Evolutionary conservation across 805 yeast species (phyloP), one percentile per base, ranked within the genome.

Genomic region (Yarrowia sp.): DNA sequence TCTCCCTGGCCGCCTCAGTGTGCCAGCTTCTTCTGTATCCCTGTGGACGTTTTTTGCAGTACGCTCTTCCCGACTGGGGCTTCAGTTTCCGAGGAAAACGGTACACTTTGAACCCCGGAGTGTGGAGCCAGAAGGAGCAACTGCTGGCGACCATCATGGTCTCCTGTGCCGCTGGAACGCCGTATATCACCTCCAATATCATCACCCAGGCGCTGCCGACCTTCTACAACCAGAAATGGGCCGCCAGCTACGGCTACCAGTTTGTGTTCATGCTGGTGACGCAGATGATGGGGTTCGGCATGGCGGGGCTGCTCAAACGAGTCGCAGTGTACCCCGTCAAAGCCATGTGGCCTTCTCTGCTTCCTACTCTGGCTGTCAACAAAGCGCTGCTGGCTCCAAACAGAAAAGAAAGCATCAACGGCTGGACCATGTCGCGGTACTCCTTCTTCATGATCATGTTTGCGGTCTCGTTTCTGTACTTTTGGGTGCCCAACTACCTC

Each of bases 401-500:
- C 70, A 70, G 72, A 15, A 80, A 81, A 72, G 81, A 82, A 70
- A 72, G 73, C 14, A 83, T 85, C 33, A 80, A 85, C 71, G 90
- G 91, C 3, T 87, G 92, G 92, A 81, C 74, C 30, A 80, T 87
- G 53, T 78, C 86, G 6, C 81, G 88, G 69, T 84, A 83, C 71
- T 77, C 75, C 68, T 84, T 85, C 72, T 87, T 87, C 76, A 74
- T 80, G 24, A 68, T 78, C 55, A 79, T 79, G 3, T 79, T 85
- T 66, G 58, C 72, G n/a, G 80, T 79, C 1, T 77, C 82, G 49
- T 87, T 87, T 71, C 69, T 81, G 4, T 88, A 87, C 83, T 85
- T 84, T 74, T 88, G 89, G 87, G 78, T 89, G 70, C 92, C 94
- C 8, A 88, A 87, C 63, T 88, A 81, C 74, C 79, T 90, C 33